Base-by-base conservation (phyloP, 345 rosid genomes). In the Citrus sp. region DNA sequence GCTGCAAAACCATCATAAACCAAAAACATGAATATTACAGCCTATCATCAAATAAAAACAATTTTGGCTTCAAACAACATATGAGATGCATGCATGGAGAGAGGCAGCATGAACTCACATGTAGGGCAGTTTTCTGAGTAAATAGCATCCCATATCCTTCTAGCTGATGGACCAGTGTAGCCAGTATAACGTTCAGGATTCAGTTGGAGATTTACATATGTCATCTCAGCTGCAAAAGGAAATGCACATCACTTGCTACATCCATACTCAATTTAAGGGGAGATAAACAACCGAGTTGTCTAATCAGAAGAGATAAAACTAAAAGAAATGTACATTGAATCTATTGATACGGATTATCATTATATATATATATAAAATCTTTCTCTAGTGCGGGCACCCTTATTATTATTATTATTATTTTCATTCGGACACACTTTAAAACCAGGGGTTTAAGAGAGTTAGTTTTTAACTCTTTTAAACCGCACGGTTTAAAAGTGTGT, bases 151-250 rank as follows among this genome's bases (percentile, higher is more conserved):
- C 93, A 88, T 80, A 90, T 88, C 80, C 93, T 86, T 82, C 87
- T 81, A 74, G 93, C 93, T 54, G 93, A 90, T 73, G 93, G 87
- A 78, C 93, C 91, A 70, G 70, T 69, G 42, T 90, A 90, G 40
- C 93, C 93, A 75, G 90, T 89, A 68, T 82, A 88, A 62, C 91
- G 88, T 76, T 90, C 93, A 75, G 91, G 93, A 64, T 90, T 88
- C 79, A 90, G 56, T 72, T 75, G 87, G 65, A 90, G 87, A 86
- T 90, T 90, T 69, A 90, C 93, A 80, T 90, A 90, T 0, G 88
- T 86, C 93, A 90, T 78, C 65, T 85, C 91, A 78, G 80, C 93
- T 88, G 86, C 72, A 86, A 74, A 73, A 78, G 49, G n/a, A 81
- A 79, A 77, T n/a, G 6, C 7, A 38, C 4, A 65, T 74, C 40